A percentile compares a stretch with the other conserved stretches of the same genome.
Evolutionary conservation across 225 moss, liverwort and hornwort species (phyloP).

Genomic region (Pseudoscleropodium purum): DNA sequence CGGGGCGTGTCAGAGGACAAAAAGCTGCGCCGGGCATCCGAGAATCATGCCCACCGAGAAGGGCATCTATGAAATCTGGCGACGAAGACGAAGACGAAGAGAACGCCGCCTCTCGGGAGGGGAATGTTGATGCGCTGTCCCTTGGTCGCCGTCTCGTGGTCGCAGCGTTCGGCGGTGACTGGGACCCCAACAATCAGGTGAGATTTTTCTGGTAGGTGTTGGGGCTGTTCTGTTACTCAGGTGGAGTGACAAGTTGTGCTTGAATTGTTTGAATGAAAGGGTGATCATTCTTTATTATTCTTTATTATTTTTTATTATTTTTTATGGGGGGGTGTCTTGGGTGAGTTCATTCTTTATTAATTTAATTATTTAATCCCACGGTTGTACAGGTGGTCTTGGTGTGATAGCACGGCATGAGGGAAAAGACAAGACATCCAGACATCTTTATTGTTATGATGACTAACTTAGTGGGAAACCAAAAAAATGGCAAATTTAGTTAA

Average conservation of each 20-base stretch:
- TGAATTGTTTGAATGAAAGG: no score
- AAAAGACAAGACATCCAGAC: no score
- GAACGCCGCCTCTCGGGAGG: neutral
- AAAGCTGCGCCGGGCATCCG: neutral
- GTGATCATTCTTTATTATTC: neutral
- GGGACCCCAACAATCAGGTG: neutral
- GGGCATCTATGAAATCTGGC: neutral
- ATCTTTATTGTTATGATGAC: neutral
- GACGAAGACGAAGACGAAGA: neutral
- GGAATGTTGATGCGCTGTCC: no score
- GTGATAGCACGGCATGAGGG: neutral
- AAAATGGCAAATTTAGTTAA: neutral
- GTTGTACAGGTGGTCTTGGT: neutral
- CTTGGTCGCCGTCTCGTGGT: neutral
- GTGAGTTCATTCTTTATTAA: neutral
- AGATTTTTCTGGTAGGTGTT: neutral
- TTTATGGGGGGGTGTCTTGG: neutral
- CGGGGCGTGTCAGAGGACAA: neutral
- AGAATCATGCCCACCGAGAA: neutral
- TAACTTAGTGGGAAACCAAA: neutral
- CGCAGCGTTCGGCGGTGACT: neutral
- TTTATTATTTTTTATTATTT: neutral
- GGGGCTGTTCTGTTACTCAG: neutral
- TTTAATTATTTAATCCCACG: no score
- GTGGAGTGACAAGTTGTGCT: neutral